Evolutionary conservation across 2,329 filamentous ascomycete genomes (phyloP), one percentile per base, ranked within the genome.

Genomic region (Penicillium sp.): DNA sequence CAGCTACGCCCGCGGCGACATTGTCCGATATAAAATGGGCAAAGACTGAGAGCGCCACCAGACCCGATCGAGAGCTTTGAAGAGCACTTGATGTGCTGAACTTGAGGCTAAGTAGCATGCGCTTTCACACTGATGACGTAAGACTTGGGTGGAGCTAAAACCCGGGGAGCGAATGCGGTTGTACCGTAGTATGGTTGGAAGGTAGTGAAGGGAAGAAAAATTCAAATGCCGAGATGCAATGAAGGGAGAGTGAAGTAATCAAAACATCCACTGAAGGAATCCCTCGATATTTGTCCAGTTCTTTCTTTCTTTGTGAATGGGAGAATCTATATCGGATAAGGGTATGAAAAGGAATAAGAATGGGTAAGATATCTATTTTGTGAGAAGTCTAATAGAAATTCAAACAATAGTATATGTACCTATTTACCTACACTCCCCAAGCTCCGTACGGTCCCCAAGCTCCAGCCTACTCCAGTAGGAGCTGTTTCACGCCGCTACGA

Each of bases 101-200:
- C 23, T 37, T 42, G 37, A 47, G 35, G 23, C 14, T 37, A 26
- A 50, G 48, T 41, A 37, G 29, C 47, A 25, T 33, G 12, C 59
- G 54, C 55, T 61, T 63, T 55, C 54, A 57, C 59, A 61, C 58
- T 60, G 70, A 72, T 72, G 69, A 72, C 68, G 69, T 72, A 71
- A 71, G 64, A 67, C 67, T 64, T 67, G 53, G 44, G 55, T 59
- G 57, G 63, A 58, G 58, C 53, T 57, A 57, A 63, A 65, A 69
- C 66, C 69, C 67, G 68, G 69, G 66, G 69, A 65, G 51, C 65
- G 60, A 68, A 66, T 65, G 65, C 61, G 62, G 62, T 49, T 51
- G 49, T 22, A 40, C 37, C 18, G 18, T 37, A 37, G 33, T 18
- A 37, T 37, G 27, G 3, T 6, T 27, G 15, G 11, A 22, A 22